Evolutionary conservation across 2,329 filamentous ascomycete species (phyloP).

Genomic region (Fusarium lyarnte): DNA sequence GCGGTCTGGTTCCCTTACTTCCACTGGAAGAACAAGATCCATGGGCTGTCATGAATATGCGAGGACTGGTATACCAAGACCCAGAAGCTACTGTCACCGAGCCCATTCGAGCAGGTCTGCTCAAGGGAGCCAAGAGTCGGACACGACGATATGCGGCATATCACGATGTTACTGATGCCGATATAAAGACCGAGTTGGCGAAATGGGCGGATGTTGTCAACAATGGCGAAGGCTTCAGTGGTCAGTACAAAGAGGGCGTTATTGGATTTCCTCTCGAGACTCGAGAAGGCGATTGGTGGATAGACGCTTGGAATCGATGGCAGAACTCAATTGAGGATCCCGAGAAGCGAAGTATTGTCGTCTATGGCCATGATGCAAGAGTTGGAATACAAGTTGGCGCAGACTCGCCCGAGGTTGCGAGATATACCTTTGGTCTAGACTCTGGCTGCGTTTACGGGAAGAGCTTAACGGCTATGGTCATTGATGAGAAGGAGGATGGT

Average conservation of each 20-base stretch:
- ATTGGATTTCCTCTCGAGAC: slow-evolving; percentile 19
- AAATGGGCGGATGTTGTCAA: background rate
- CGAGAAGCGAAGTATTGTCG: slow-evolving; percentile 65
- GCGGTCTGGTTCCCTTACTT: slow-evolving; percentile 78
- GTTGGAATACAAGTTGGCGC: slow-evolving; percentile 63
- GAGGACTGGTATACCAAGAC: slow-evolving; percentile 69
- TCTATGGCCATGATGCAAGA: slow-evolving; percentile 86
- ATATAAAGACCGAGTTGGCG: background rate
- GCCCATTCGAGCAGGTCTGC: background rate
- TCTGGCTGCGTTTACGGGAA: slow-evolving; percentile 77
- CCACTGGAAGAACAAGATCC: slow-evolving; percentile 75
- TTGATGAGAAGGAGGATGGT: background rate
- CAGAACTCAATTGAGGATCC: slow-evolving; percentile 19
- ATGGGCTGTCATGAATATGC: slow-evolving; percentile 86
- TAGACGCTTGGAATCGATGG: slow-evolving; percentile 30
- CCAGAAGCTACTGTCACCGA: background rate
- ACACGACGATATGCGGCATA: slow-evolving; percentile 15
- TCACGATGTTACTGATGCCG: background rate
- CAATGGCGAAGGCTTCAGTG: background rate
- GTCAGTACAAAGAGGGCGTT: background rate
- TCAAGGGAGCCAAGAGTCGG: slow-evolving; percentile 28
- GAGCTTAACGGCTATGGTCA: slow-evolving; percentile 26
- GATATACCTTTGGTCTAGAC: slow-evolving; percentile 84
- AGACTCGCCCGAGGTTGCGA: slow-evolving; percentile 17
- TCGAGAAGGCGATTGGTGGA: slow-evolving; percentile 29